A percentile compares a stretch with the other conserved stretches of the same genome.
Conservation (phyloP, 345 rosid species). For the Lepidium aucheri region DNA sequence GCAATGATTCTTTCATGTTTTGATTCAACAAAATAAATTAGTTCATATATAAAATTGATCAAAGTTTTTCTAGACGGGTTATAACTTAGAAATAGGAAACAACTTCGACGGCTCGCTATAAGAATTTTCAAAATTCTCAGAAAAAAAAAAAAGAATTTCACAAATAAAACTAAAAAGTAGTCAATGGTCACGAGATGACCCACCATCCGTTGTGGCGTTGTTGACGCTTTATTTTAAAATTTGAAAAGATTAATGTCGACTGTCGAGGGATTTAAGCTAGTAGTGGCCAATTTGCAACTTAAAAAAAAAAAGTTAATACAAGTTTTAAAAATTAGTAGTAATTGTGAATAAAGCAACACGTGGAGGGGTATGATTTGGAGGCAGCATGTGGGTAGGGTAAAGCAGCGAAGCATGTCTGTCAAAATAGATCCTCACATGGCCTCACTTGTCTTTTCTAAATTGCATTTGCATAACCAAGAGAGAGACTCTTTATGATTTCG, state of each 20-base stretch:
- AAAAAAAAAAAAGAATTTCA: neutral
- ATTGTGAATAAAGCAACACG: neutral
- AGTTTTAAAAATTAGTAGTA: neutral
- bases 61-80: no score
- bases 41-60: no score
- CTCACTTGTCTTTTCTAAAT: neutral
- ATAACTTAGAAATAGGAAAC: neutral
- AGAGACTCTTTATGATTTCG: no score
- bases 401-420: slow-evolving; percentile 29
- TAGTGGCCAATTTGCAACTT: slow-evolving; percentile 22
- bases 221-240: slow-evolving; percentile 21
- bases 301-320: neutral
- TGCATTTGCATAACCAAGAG: no score
- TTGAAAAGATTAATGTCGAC: slow-evolving; percentile 8
- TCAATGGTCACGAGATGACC: slow-evolving; percentile 20
- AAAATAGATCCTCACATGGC: neutral
- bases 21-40: no score
- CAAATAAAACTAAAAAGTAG: slow-evolving; percentile 13
- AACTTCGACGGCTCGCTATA: neutral
- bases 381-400: slow-evolving; percentile 14
- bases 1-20: no score
- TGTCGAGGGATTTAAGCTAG: slow-evolving; percentile 4
- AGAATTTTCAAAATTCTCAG: neutral
- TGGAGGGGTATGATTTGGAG: slow-evolving; percentile 8
- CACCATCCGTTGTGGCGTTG: slow-evolving; percentile 17